These are phyloP conservation scores for Singerocomus inundabilis DNA, from an alignment of 1,284 basidiomycete genomes.

Conservation along the genomic window DNA sequence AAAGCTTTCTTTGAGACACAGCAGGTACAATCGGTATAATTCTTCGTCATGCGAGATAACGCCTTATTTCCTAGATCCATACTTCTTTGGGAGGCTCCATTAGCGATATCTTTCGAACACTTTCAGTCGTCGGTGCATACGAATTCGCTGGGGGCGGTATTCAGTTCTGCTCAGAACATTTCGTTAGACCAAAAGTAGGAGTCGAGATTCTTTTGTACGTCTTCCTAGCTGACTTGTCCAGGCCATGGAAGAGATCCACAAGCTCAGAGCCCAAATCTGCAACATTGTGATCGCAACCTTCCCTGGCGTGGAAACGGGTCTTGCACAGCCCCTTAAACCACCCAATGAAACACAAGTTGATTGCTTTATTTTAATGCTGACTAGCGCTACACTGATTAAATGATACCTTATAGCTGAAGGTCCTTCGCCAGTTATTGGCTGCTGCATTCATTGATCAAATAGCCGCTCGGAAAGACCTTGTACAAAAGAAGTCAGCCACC, in stretches of 20 bases:
- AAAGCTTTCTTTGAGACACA: slow-evolving; percentile 81
- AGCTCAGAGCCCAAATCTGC: slow-evolving; percentile 89
- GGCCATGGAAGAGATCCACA: slow-evolving; percentile 99
- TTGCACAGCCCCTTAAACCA: slow-evolving; percentile 62
- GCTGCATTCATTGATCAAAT: slow-evolving; percentile 96
- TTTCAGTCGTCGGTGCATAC: slow-evolving; percentile 95
- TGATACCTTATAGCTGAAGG: slow-evolving; percentile 65
- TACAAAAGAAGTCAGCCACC: slow-evolving; percentile 53
- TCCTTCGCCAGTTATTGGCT: slow-evolving; percentile 85
- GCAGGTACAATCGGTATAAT: slow-evolving; percentile 48
- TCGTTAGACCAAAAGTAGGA: slow-evolving; percentile 85
- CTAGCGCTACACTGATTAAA: background rate
- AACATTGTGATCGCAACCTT: slow-evolving; percentile 77
- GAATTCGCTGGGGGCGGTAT: slow-evolving; percentile 84
- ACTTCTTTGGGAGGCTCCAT: slow-evolving; percentile 78
- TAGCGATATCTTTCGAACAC: slow-evolving; percentile 86
- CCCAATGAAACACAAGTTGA: slow-evolving; percentile 74
- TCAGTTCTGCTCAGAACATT: slow-evolving; percentile 86
- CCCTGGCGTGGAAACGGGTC: slow-evolving; percentile 56
- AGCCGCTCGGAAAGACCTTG: slow-evolving; percentile 87
- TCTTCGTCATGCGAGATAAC: slow-evolving; percentile 2
- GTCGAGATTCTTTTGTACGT: background rate
- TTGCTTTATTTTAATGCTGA: background rate
- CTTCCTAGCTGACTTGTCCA: slow-evolving; percentile 33
- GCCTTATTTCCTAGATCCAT: slow-evolving; percentile 54